These are phyloP conservation scores for Prinsepia uniflora DNA, from an alignment of 306 rosid genomes.

Conservation along the genomic window DNA sequence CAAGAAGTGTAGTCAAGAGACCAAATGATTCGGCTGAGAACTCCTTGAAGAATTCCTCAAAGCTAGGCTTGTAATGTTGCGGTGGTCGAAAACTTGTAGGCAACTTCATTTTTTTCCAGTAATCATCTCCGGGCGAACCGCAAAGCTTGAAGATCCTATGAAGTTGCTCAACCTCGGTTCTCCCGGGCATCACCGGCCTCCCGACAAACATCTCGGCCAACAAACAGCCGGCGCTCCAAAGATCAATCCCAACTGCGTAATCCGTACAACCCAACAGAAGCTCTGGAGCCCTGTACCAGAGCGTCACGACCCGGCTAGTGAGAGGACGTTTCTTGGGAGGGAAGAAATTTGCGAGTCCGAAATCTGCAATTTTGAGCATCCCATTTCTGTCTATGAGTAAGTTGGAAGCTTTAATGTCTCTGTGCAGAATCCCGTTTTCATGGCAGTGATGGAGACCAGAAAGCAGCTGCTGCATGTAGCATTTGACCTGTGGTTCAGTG, in stretches of 20 bases:
- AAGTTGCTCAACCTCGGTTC: constrained; percentile 85
- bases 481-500: constrained; percentile 63
- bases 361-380: constrained; percentile 70
- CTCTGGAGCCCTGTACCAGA: constrained; percentile 90
- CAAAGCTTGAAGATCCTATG: constrained; percentile 80
- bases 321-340: constrained; percentile 40
- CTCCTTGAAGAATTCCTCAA: constrained; percentile 33
- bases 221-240: constrained; percentile 86
- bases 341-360: constrained; percentile 64
- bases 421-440: constrained; percentile 58
- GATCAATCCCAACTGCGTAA: constrained; percentile 73
- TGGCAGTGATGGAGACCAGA: constrained; percentile 68
- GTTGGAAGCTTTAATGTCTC: constrained; percentile 73
- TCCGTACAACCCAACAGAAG: constrained; percentile 74
- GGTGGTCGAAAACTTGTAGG: constrained; percentile 51
- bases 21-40: constrained; percentile 38
- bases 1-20: constrained; percentile 44
- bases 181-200: constrained; percentile 67
- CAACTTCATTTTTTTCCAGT: constrained; percentile 52
- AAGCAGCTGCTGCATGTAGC: constrained; percentile 75
- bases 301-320: constrained; percentile 78
- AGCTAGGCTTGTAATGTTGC: constrained; percentile 34
- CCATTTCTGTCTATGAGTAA: constrained; percentile 66
- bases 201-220: constrained; percentile 68
- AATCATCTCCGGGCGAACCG: constrained; percentile 70